Percentiles rank a stretch among this genome's conserved stretches.
Evolutionary conservation across 352 stramenopile species (phyloP).

Genomic region (Pythium periplocum): DNA sequence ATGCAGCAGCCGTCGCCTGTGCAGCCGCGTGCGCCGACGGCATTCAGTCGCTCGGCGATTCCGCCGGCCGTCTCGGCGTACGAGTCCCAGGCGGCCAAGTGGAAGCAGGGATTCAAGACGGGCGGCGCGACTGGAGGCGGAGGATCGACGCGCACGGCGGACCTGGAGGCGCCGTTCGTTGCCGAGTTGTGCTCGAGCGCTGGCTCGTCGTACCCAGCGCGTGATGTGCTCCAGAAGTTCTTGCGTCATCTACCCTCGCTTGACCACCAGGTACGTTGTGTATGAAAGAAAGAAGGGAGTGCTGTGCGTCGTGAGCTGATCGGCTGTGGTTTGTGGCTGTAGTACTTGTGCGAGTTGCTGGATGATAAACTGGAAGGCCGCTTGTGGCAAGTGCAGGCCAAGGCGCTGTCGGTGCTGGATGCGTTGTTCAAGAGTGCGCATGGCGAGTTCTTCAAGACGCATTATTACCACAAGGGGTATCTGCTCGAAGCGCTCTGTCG

Average conservation of each 20-base stretch:
- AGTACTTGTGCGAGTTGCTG: constrained; percentile 84
- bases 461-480: constrained; percentile 46
- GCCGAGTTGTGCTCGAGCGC: constrained; percentile 72
- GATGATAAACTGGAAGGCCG: constrained; percentile 80
- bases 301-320: background rate
- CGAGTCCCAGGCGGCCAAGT: constrained; percentile 64
- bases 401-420: constrained; percentile 71
- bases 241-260: constrained; percentile 65
- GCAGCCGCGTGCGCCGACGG: no score
- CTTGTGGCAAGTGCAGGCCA: constrained; percentile 80
- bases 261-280: constrained; percentile 48
- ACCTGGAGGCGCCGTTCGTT: constrained; percentile 67
- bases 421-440: constrained; percentile 52
- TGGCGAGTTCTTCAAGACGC: constrained; percentile 58
- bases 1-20: background rate
- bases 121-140: constrained; percentile 6
- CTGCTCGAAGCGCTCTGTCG: constrained; percentile 53
- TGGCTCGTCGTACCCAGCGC: constrained; percentile 76
- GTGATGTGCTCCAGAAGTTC: constrained; percentile 75
- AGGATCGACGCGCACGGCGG: constrained; percentile 24
- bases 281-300: background rate
- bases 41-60: background rate
- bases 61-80: constrained; percentile 46
- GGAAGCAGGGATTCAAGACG: constrained; percentile 69
- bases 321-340: background rate